Evolutionary conservation across 2,329 filamentous ascomycete species (phyloP).

Genomic region (Botrytis pseudocinerea): DNA sequence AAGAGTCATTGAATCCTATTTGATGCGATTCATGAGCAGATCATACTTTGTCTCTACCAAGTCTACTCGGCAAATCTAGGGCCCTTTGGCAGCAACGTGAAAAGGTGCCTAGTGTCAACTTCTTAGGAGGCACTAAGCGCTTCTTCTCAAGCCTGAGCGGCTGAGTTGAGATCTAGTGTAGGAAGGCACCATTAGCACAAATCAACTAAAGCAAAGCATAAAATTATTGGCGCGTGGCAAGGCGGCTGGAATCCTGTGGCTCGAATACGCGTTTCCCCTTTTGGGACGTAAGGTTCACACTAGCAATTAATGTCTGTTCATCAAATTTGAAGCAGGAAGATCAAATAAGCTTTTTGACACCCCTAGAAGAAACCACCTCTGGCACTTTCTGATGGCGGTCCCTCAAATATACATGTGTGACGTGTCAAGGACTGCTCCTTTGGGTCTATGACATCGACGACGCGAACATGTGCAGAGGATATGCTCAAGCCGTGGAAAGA

Average conservation of each 20-base stretch:
- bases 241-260: background rate
- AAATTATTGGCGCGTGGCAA: background rate
- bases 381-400: background rate
- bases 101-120: background rate
- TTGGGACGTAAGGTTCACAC: background rate
- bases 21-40: constrained; percentile 1
- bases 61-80: background rate
- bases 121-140: background rate
- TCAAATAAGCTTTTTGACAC: constrained; percentile 14
- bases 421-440: background rate
- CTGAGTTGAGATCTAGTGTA: background rate
- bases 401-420: constrained; percentile 8
- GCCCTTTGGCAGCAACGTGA: background rate
- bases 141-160: constrained; percentile 9
- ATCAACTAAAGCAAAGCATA: constrained; percentile 5
- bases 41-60: constrained; percentile 1
- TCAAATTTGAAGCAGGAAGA: background rate
- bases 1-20: background rate
- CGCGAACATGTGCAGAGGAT: background rate
- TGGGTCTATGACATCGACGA: constrained; percentile 6
- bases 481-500: background rate
- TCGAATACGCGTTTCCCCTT: background rate
- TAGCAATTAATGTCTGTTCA: constrained; percentile 17
- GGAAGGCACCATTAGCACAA: background rate
- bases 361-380: background rate